Base-by-base conservation (phyloP, 352 stramenopile genomes). In the Thalassiosira hispida region DNA sequence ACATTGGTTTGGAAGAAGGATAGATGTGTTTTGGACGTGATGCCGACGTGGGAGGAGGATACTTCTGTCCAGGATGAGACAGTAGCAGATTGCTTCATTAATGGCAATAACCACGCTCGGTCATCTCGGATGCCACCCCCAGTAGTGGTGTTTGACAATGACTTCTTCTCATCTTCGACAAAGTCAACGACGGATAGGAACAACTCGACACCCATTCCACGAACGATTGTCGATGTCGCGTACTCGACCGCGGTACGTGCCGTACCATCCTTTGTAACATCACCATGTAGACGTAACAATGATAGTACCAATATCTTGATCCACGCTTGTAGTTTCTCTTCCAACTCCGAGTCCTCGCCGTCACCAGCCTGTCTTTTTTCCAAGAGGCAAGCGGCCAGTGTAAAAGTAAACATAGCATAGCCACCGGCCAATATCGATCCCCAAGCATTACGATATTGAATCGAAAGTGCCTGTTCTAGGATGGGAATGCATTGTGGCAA, bases 1-100 rank as follows among this genome's bases (percentile, higher is more conserved):
- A 93, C 73, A 25, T 72, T 46, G 0, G 76, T 63, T 56, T 89
- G 76, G 44, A 93, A 93, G 62, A 92, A 91, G 22, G 75, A 76
- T 5, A 93, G 55, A 40, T 77, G 61, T 2, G 66, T 67, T 47
- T 60, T 49, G 16, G n/a, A 57, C 42, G 64, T 63, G 29, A 67
- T 61, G 20, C 40, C 33, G 42, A 33, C 31, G 31, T 27, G 29
- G 1, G 29, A 20, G 8, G 29, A 49, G 11, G 49, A 40, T 57
- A 42, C 47, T 38, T 16, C 40, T 49, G n/a, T 56, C 14, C 53
- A 60, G 25, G 42, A 23, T 18, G 64, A 77, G 11, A 35, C 23
- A 44, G 46, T 22, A 40, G 57, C 68, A 52, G 56, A 63, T 61
- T 76, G 64, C 35, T 84, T 87, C 63, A 91, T 79, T 22, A 86